These are phyloP conservation scores for Parafenestella ontariensis DNA, from an alignment of 2,329 filamentous ascomycete species.

Conservation along the genomic window DNA sequence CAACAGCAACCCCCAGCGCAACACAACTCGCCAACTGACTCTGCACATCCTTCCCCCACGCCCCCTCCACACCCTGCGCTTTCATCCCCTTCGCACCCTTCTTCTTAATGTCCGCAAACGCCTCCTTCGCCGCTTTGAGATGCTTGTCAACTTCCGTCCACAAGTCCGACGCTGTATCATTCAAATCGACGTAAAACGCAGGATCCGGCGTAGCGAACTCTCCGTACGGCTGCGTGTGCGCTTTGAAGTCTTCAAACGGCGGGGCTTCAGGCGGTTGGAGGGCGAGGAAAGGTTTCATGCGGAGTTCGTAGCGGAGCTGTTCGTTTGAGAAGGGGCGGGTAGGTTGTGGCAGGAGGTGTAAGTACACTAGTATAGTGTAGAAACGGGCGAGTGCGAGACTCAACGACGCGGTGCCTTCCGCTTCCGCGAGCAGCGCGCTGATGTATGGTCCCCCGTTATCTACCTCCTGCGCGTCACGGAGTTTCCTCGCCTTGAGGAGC, in stretches of 20 bases:
- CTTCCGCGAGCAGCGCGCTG: constrained; percentile 33
- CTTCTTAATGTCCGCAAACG: constrained; percentile 48
- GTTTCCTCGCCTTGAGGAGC: background rate
- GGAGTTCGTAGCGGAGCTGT: constrained; percentile 76
- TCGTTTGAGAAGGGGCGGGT: constrained; percentile 71
- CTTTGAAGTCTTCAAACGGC: constrained; percentile 66
- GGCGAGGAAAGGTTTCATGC: constrained; percentile 82
- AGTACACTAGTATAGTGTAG: constrained; percentile 70
- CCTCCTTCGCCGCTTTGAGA: constrained; percentile 44
- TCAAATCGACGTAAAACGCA: constrained; percentile 9
- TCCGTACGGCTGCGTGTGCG: constrained; percentile 41
- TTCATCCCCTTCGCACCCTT: constrained; percentile 40
- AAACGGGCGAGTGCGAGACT: constrained; percentile 55
- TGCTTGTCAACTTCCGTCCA: constrained; percentile 38
- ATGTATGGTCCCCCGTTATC: constrained; percentile 25
- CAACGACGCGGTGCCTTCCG: constrained; percentile 35
- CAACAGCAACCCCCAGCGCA: constrained; percentile 39
- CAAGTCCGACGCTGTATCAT: constrained; percentile 10
- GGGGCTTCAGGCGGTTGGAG: constrained; percentile 74
- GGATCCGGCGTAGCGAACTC: constrained; percentile 21
- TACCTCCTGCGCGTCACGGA: constrained; percentile 17
- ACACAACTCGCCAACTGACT: constrained; percentile 42
- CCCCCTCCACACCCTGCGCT: constrained; percentile 45
- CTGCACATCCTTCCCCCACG: constrained; percentile 48
- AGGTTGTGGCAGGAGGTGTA: constrained; percentile 60